These are phyloP conservation scores for Aspergillus affinis DNA, from an alignment of 495 filamentous ascomycete genomes.

Conservation along the genomic window DNA sequence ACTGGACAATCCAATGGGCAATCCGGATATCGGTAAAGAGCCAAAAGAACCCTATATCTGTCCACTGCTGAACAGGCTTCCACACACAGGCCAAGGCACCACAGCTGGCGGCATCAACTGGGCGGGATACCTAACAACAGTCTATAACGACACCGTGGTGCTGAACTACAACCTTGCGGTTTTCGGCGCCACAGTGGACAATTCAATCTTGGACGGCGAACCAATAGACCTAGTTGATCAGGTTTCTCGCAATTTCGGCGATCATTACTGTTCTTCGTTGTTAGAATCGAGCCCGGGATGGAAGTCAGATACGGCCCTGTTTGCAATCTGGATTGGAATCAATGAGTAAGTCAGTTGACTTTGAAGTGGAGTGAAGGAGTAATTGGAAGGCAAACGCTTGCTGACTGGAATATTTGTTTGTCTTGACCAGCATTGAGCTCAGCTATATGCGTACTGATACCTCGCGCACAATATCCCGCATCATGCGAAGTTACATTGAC, in stretches of 20 bases:
- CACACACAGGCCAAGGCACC: slow-evolving; percentile 23
- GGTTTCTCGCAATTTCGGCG: background rate
- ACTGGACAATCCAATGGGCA: slow-evolving; percentile 63
- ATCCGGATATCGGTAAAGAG: slow-evolving; percentile 42
- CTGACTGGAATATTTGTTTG: background rate
- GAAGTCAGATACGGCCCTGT: slow-evolving; percentile 55
- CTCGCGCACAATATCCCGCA: background rate
- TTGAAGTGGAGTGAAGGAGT: too few relatives aligned
- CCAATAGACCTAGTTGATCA: slow-evolving; percentile 7
- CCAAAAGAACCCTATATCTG: background rate
- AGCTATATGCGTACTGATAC: background rate
- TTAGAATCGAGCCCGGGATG: slow-evolving; percentile 33
- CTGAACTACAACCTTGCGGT: slow-evolving; percentile 70
- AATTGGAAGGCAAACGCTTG: background rate
- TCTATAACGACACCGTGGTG: slow-evolving; percentile 59
- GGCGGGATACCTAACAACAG: slow-evolving; percentile 64
- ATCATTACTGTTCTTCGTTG: slow-evolving; percentile 2
- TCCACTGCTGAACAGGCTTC: too few relatives aligned
- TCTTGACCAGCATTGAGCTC: background rate
- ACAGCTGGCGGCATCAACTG: slow-evolving; percentile 61
- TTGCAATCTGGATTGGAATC: slow-evolving; percentile 68
- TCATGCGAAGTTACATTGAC: slow-evolving; percentile 10
- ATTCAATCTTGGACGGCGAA: slow-evolving; percentile 43
- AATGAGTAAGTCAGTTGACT: slow-evolving; percentile 49
- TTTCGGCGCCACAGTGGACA: slow-evolving; percentile 68